Percentiles rank a stretch among this genome's conserved stretches.
These are phyloP conservation scores for Helicostylum pulchrum DNA, from an alignment of 192 early-diverging fungal genomes.

Conservation along the genomic window DNA sequence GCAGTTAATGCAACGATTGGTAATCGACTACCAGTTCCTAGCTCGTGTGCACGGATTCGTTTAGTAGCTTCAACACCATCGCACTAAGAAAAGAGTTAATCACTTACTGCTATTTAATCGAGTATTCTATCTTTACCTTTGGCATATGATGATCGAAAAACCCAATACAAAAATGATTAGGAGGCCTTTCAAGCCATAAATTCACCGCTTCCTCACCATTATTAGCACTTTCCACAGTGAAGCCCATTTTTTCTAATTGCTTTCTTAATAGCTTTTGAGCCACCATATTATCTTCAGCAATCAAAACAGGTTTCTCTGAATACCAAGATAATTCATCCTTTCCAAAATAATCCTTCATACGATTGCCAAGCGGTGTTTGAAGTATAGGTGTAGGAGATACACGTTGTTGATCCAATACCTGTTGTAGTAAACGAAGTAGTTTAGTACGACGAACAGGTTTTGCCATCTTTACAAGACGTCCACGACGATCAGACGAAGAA, in stretches of 20 bases:
- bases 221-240: conserved; percentile 45
- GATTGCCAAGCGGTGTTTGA: conserved; percentile 26
- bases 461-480: conserved; percentile 35
- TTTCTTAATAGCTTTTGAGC: conserved; percentile 43
- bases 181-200: conserved; percentile 35
- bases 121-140: conserved; percentile 27
- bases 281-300: conserved; percentile 50
- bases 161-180: conserved; percentile 40
- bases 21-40: conserved; percentile 27
- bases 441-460: conserved; percentile 44
- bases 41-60: conserved; percentile 36
- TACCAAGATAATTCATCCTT: conserved; percentile 38
- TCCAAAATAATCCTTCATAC: conserved; percentile 36
- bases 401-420: conserved; percentile 34
- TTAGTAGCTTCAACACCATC: conserved; percentile 53
- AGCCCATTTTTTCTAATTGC: conserved; percentile 43
- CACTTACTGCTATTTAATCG: not conserved
- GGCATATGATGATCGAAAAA: conserved; percentile 58
- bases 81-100: conserved; percentile 23
- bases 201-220: conserved; percentile 45
- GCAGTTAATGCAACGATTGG: conserved; percentile 49
- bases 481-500: conserved; percentile 15
- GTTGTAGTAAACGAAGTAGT: conserved; percentile 39
- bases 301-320: conserved; percentile 39
- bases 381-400: conserved; percentile 8